phyloP scores from a whole-genome alignment of 768 basidiomycete species.

The Boletus huronensis region DNA sequence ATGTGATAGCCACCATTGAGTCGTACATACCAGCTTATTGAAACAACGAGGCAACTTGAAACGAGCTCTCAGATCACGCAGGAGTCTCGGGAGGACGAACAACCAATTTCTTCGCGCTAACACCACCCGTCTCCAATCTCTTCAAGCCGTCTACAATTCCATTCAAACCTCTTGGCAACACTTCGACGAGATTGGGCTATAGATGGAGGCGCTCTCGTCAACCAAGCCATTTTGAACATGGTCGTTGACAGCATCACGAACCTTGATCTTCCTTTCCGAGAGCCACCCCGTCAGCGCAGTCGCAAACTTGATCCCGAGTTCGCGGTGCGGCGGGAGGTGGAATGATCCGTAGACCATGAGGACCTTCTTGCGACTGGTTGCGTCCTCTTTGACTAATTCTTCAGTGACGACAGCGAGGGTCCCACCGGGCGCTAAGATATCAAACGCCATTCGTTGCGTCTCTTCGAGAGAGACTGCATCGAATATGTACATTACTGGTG shows the following conservation, averaged over 20 bases:
- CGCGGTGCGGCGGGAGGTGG: conserved; percentile 1
- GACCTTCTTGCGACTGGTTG: neutral
- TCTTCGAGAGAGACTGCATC: conserved; percentile 30
- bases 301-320: conserved; percentile 13
- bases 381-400: neutral
- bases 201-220: neutral
- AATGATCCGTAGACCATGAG: conserved; percentile 10
- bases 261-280: conserved; percentile 18
- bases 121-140: conserved; percentile 23
- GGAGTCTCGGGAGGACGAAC: conserved; percentile 20
- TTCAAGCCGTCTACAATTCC: conserved; percentile 33
- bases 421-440: conserved; percentile 31
- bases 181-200: conserved; percentile 37
- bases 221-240: neutral
- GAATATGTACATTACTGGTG: conserved; percentile 6
- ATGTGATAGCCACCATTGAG: neutral
- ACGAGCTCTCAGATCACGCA: neutral
- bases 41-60: neutral
- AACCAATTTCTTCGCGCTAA: conserved; percentile 41
- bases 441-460: conserved; percentile 31
- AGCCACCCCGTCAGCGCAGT: conserved; percentile 14
- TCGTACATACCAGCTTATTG: neutral
- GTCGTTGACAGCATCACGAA: neutral
- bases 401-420: conserved; percentile 17
- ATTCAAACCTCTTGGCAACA: conserved; percentile 36